Evolutionary conservation across 2,329 filamentous ascomycete species (phyloP), one percentile per base, ranked within the genome.

Genomic region (Penicillium brevicompactum): DNA sequence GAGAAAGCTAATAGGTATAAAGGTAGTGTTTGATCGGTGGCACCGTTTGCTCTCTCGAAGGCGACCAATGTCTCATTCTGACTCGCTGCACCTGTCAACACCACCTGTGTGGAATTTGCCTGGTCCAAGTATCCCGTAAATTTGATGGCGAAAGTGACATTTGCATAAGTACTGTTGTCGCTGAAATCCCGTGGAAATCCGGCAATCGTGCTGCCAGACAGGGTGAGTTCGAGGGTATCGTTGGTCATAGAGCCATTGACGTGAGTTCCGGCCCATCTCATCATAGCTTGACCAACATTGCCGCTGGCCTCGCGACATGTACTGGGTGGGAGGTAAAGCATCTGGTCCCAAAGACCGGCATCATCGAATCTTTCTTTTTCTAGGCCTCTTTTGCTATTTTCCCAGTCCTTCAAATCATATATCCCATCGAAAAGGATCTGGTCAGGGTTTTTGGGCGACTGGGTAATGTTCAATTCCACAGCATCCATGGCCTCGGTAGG

Each of bases 191-290:
- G 3, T 30, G 10, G 3, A 41, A 56, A 53, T n/a, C 44, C 53
- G 24, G 40, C 27, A 31, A 46, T 13, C 18, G 44, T 34, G 21
- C 32, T 32, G 8, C 53, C 53, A 13, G 49, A 56, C 3, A 56
- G 43, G 21, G 16, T 48, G 38, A 56, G 11, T 32, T 43, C 34
- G 6, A 56, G 50, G 8, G 50, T 53, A 13, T 53, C 46, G 27
- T 56, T 56, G 40, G 54, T 56, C 54, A 56, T 34, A 40, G 50
- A 53, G 10, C 54, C 54, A 38, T 46, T 56, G 18, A 56, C 18
- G 4, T 24, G 27, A 27, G 50, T 56, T 14, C 50, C 50, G 27
- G 38, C 47, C 54, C 50, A 56, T 22, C 13, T 30, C 37, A 53
- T 49, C 13, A 46, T 10, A 6, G 53, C 13, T 53, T 31, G 5